phyloP scores from a whole-genome alignment of 176 grass and related monocot species.

The Cenchrus fungigraminus region DNA sequence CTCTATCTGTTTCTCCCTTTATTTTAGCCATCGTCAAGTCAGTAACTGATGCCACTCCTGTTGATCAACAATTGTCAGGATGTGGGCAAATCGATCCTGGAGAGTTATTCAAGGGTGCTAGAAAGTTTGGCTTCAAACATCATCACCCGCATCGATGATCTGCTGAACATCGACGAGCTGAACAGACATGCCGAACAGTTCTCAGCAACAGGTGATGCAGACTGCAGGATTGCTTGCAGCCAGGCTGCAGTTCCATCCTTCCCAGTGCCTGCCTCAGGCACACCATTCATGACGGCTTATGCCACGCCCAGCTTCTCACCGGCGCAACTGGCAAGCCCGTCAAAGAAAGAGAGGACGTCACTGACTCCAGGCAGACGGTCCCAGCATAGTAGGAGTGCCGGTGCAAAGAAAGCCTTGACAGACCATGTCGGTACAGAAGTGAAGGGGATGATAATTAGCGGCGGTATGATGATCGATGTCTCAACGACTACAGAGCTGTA shows the following conservation, averaged over 20 bases:
- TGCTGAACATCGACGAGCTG: conserved; percentile 75
- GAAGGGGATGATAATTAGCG: conserved; percentile 54
- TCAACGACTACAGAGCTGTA: conserved; percentile 55
- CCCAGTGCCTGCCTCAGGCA: conserved; percentile 83
- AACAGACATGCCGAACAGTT: conserved; percentile 66
- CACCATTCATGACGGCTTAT: conserved; percentile 69
- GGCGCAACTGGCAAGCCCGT: conserved; percentile 49
- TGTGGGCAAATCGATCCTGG: conserved; percentile 83
- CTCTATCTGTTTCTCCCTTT: not conserved
- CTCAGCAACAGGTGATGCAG: conserved; percentile 31
- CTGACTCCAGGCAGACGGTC: conserved; percentile 51
- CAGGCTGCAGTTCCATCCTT: conserved; percentile 55
- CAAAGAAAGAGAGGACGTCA: conserved; percentile 54
- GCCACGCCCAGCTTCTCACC: conserved; percentile 83
- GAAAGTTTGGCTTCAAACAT: conserved; percentile 95
- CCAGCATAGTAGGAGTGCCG: conserved; percentile 44
- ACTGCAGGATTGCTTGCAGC: conserved; percentile 54
- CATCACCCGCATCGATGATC: conserved; percentile 80
- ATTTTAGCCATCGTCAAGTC: not conserved
- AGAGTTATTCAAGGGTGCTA: conserved; percentile 94
- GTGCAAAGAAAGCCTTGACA: conserved; percentile 64
- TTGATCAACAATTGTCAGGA: conserved; percentile 61
- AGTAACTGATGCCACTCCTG: not conserved
- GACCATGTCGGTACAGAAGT: conserved; percentile 56
- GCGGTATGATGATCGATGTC: conserved; percentile 54